Evolutionary conservation across 495 filamentous ascomycete species (phyloP).

Genomic region (Penicillium verhagenii): DNA sequence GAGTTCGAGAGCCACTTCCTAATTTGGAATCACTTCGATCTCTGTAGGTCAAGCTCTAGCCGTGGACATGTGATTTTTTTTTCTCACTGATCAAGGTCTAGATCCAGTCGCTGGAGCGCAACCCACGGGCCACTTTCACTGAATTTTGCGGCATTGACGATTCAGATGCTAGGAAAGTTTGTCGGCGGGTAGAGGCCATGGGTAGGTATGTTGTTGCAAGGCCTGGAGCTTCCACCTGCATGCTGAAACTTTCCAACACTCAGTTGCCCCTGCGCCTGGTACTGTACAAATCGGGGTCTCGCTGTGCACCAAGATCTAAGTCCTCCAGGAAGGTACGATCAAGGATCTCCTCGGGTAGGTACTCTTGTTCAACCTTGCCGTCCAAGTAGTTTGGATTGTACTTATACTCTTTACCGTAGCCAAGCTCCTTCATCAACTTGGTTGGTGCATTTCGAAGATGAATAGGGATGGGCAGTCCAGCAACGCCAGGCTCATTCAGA

Average conservation of each 20-base stretch:
- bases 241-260: too few relatives aligned
- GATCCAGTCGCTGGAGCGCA: neutral
- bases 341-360: conserved; percentile 72
- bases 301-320: conserved; percentile 70
- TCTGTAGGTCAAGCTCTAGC: neutral
- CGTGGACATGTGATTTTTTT: neutral
- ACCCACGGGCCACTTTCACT: neutral
- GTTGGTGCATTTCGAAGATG: conserved; percentile 93
- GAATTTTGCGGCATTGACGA: neutral
- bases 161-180: neutral
- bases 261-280: neutral
- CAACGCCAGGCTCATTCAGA: conserved; percentile 74
- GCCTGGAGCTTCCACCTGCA: too few relatives aligned
- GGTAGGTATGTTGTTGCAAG: too few relatives aligned
- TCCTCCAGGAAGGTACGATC: conserved; percentile 79
- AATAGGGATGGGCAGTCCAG: conserved; percentile 74
- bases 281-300: conserved; percentile 59
- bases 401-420: conserved; percentile 89
- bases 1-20: neutral
- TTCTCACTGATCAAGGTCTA: neutral
- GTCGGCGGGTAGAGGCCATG: too few relatives aligned
- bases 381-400: conserved; percentile 89
- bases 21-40: neutral
- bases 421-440: conserved; percentile 86
- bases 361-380: conserved; percentile 86